Conservation (phyloP, 352 stramenopile species). For the Globisporangium echinulatum region DNA sequence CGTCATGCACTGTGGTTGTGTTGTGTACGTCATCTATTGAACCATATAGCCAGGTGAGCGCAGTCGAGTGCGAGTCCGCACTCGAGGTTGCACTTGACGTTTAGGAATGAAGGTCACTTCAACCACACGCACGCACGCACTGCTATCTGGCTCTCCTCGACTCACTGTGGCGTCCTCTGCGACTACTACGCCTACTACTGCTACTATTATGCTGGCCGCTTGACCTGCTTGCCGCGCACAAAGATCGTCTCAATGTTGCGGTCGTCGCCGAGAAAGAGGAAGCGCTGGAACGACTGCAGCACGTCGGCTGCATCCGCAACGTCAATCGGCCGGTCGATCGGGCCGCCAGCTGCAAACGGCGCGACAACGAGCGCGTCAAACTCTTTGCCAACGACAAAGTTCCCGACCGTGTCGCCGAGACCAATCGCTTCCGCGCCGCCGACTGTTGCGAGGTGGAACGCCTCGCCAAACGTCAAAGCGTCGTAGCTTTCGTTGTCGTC, state of each 20-base stretch:
- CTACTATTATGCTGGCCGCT: slow-evolving; percentile 10
- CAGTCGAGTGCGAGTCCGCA: too few relatives aligned
- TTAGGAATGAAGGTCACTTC: too few relatives aligned
- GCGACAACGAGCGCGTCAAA: slow-evolving; percentile 90
- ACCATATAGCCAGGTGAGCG: too few relatives aligned
- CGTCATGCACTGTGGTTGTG: too few relatives aligned
- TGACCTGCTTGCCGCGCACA: slow-evolving; percentile 58
- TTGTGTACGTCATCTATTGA: too few relatives aligned
- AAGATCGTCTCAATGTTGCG: slow-evolving; percentile 87
- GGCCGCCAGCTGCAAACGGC: slow-evolving; percentile 36
- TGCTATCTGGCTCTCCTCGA: too few relatives aligned
- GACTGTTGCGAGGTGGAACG: slow-evolving; percentile 88
- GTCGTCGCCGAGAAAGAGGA: slow-evolving; percentile 88
- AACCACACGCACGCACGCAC: too few relatives aligned
- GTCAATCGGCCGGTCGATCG: slow-evolving; percentile 64
- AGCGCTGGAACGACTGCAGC: slow-evolving; percentile 86
- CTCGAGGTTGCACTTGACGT: too few relatives aligned
- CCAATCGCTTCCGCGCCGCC: slow-evolving; percentile 79
- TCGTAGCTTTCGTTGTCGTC: slow-evolving; percentile 19
- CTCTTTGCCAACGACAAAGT: slow-evolving; percentile 85
- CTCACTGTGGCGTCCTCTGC: neutral
- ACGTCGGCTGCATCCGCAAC: slow-evolving; percentile 35
- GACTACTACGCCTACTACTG: neutral
- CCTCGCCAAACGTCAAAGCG: slow-evolving; percentile 67
- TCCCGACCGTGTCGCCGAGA: slow-evolving; percentile 78